phyloP scores from a whole-genome alignment of 1,139 yeast species.

The Sugiyamaella xylanicola region DNA sequence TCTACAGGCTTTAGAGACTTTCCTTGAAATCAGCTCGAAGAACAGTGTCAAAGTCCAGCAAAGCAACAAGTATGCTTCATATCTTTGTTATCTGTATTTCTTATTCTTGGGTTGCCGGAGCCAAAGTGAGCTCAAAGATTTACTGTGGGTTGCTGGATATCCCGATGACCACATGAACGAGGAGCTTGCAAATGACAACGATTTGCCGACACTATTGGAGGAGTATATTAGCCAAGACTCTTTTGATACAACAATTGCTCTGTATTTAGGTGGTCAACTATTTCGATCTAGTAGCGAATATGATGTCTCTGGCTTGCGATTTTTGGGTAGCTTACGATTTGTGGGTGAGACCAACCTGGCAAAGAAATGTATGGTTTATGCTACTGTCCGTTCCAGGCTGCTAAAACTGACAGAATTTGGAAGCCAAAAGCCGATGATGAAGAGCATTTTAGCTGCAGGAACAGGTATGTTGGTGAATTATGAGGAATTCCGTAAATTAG shows the following conservation, averaged over 20 bases:
- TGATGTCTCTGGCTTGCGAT: constrained; percentile 56
- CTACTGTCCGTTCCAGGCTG: constrained; percentile 32
- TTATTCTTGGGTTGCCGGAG: constrained; percentile 55
- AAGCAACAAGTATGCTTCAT: constrained; percentile 29
- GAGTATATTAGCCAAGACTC: constrained; percentile 53
- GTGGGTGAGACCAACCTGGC: constrained; percentile 39
- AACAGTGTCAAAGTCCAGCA: constrained; percentile 32
- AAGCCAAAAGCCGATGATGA: constrained; percentile 27
- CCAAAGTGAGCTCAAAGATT: constrained; percentile 51
- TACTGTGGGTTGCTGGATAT: constrained; percentile 52
- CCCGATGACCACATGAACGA: constrained; percentile 41
- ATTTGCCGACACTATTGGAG: constrained; percentile 53
- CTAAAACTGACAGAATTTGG: constrained; percentile 31
- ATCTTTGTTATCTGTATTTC: constrained; percentile 54
- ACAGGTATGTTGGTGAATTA: constrained; percentile 28
- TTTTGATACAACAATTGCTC: constrained; percentile 49
- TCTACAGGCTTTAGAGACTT: constrained; percentile 51
- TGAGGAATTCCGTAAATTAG: constrained; percentile 28
- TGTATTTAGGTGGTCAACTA: constrained; percentile 56
- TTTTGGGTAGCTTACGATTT: constrained; percentile 53
- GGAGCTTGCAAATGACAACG: constrained; percentile 41
- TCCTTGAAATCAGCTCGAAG: constrained; percentile 53
- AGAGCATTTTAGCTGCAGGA: constrained; percentile 29
- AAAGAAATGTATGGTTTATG: constrained; percentile 34
- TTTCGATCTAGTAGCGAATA: constrained; percentile 55